Evolutionary conservation across 129 eudicot genomes (phyloP), one percentile per base, ranked within the genome.

Genomic region (Deinandra increscens): DNA sequence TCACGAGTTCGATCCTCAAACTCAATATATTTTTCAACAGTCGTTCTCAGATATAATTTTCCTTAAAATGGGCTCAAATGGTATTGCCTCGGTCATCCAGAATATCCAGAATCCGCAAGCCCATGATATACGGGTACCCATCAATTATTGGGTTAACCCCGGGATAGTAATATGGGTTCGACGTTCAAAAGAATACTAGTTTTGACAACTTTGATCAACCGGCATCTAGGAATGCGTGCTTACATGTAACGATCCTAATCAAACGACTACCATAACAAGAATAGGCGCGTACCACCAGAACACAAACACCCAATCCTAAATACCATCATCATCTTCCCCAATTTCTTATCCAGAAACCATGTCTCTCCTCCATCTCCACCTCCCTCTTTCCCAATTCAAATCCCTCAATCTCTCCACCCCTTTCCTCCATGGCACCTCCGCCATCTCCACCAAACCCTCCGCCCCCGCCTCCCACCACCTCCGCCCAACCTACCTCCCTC

Each of bases 371-470:
- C 85, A 79, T 61, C 84, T 84, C 0, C 84, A 82, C 66, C 85
- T 81, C 75, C 91, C 81, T 10, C 70, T 83, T 54, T 61, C 96
- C 83, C 84, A 80, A 73, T 81, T 87, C 95, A 84, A 88, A 78
- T 65, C 90, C 79, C 90, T 90, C 50, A 33, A 63, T 18, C 83
- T 90, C 80, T 37, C 95, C 72, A 74, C 84, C 60, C 72, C 85
- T 2, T 93, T 93, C 85, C 84, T 87, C 86, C 83, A 84, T 77
- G 96, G 95, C 81, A 33, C 83, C 81, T 12, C 96, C 64, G 4
- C 83, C 79, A 68, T 17, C 76, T 71, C 50, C 81, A 43, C 72
- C 77, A 84, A 69, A 60, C 46, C 85, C 64, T 51, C 85, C 39
- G 12, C 69, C 74, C n/a, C 81, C 51, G 23, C 72, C 7, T 41